Evolutionary conservation across 352 stramenopile species (phyloP), one percentile per base, ranked within the genome.

Genomic region (Globisporangium middletonii): DNA sequence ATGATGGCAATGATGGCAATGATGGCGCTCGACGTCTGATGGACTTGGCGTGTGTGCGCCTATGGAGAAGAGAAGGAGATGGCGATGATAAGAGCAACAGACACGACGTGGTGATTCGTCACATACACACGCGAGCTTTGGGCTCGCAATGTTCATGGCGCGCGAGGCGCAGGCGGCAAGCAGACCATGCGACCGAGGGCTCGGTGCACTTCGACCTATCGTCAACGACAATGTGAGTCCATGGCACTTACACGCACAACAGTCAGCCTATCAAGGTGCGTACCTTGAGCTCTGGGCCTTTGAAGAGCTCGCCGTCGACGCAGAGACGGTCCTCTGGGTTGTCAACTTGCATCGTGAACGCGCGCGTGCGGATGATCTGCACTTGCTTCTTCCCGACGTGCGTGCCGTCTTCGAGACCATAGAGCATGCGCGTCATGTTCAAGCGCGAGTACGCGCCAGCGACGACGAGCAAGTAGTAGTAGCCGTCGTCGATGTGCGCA

Each of bases 221-320:
- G 15, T 23, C 23, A 23, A 23, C 23, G 23, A 23, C 23, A 23
- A 23, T 23, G 23, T 23, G 23, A 23, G 23, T 23, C 23, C 23
- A 23, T 23, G 23, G 23, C 23, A 23, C 23, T 23, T 23, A 23
- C 23, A 23, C 23, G 23, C 23, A 23, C 23, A 23, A 23, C 23
- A 23, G 23, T 23, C 23, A 23, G 23, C 23, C 23, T 23, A 23
- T 23, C 23, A 23, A 23, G 23, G 23, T 23, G 23, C 55, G 19
- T 45, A 77, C 71, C 58, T 78, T 76, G 50, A 80, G 60, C 63
- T 74, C 68, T 15, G 66, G 66, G 0, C 79, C 79, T 4, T 53
- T 53, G 35, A 89, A 82, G 18, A 79, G 57, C 42, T 89, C 79
- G 7, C 79, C 79, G 63, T 89, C 79, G 15, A 89, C 66, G 42